Evolutionary conservation across 306 rosid genomes (phyloP), one percentile per base, ranked within the genome.

Genomic region (Rosa multiflora): DNA sequence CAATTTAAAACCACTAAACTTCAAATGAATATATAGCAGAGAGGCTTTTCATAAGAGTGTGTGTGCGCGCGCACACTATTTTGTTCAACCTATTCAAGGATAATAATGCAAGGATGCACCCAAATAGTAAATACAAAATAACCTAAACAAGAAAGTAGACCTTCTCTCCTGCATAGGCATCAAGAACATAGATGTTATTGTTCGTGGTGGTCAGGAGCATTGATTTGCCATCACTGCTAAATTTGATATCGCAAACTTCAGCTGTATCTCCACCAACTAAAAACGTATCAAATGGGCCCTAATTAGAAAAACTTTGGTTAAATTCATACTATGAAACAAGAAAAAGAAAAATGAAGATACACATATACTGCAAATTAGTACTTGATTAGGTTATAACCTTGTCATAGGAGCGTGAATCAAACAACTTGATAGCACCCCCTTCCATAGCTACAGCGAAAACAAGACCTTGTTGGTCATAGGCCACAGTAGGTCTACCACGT

Each of bases 361-460:
- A 68, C 62, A 78, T 26, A 64, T 14, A 17, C 20, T 14, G 73
- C 67, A 63, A 78, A 83, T 53, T 42, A 59, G 37, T 82, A 44
- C 67, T 79, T 68, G 52, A 48, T 13, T 64, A 49, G 84, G 79
- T 66, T 78, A 72, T 70, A 78, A 94, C 99, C 99, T 92, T 95
- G 88, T 95, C 99, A 76, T 91, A 92, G 9, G 98, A 95, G 52
- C 97, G 99, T 73, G 98, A 95, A 83, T 95, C 99, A 29, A 95
- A 95, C 86, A 95, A 81, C 82, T 92, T 95, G 77, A 95, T 92
- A 67, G 99, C 99, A 70, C 99, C 99, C 66, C 97, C 99, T 92
- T 95, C 99, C 99, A 95, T 95, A 79, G 99, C 99, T 76, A 95
- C 99, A 42, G 99, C 97, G 80, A 95, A 95, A 76, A 95, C 99